Percentiles rank a stretch among this genome's conserved stretches.
Conservation (phyloP, 495 filamentous ascomycete species). For the Halenospora varia region DNA sequence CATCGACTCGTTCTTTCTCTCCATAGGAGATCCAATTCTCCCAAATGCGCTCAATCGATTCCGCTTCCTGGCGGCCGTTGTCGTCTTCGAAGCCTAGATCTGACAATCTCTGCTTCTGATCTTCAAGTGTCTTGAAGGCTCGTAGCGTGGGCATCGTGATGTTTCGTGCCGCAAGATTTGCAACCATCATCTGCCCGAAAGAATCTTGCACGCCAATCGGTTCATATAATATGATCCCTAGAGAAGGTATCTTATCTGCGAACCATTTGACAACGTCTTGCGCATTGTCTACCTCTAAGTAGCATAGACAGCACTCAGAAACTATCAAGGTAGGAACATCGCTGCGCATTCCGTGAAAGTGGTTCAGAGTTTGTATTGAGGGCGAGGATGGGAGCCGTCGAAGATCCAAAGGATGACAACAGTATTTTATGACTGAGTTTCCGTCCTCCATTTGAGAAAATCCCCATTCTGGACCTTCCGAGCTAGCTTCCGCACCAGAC, state of each 20-base stretch:
- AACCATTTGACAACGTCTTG: slow-evolving; percentile 64
- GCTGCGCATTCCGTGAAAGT: slow-evolving; percentile 31
- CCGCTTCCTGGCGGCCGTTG: slow-evolving; percentile 45
- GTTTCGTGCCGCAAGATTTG: slow-evolving; percentile 80
- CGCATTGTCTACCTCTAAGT: slow-evolving; percentile 63
- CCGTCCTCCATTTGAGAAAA: slow-evolving; percentile 1
- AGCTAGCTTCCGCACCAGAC: background rate
- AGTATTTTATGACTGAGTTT: slow-evolving; percentile 47
- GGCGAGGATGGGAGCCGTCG: slow-evolving; percentile 46
- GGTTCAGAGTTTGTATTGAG: background rate
- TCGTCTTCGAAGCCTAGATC: slow-evolving; percentile 50
- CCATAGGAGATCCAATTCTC: slow-evolving; percentile 60
- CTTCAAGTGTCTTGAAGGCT: slow-evolving; percentile 57
- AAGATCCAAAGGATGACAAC: slow-evolving; percentile 80
- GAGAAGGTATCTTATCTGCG: slow-evolving; percentile 42
- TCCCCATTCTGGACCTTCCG: slow-evolving; percentile 14
- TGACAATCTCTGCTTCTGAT: slow-evolving; percentile 62
- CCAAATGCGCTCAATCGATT: slow-evolving; percentile 74
- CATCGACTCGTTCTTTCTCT: slow-evolving; percentile 79
- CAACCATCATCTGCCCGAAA: slow-evolving; percentile 87
- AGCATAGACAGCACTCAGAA: slow-evolving; percentile 92
- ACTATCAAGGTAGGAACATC: slow-evolving; percentile 74
- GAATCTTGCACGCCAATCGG: slow-evolving; percentile 77
- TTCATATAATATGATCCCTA: slow-evolving; percentile 81
- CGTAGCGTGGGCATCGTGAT: slow-evolving; percentile 82